Evolutionary conservation across 2,329 filamentous ascomycete species (phyloP), one percentile per base, ranked within the genome.

Genomic region (Botrytis fragariae): DNA sequence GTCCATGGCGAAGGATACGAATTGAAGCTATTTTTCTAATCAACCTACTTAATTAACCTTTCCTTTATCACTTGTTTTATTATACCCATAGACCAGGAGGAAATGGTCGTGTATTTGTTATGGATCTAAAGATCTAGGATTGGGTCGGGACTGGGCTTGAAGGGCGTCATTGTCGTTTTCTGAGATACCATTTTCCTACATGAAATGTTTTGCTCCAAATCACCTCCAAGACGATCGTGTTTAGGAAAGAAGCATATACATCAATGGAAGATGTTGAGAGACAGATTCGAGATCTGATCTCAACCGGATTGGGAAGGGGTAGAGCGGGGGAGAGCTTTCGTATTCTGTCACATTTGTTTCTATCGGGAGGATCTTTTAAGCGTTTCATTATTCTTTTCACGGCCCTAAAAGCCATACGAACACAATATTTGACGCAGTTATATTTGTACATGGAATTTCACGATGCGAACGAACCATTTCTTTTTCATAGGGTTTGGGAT

Each of bases 1-100:
- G 72, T 75, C 51, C 76, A 79, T 29, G 76, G 75, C 60, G 76
- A 79, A 72, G 80, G 79, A 68, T 80, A 79, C 75, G 81, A 81
- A 77, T 75, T 82, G 74, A 78, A 79, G 51, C 70, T 82, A 77
- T 79, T 79, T 71, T 82, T 81, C 77, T 82, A 79, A 79, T 77
- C 77, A 70, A 68, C 63, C 61, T 62, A 73, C 64, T 75, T 68
- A 74, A 74, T 75, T 73, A 60, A 37, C 63, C 29, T 72, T 62
- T 42, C 63, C 35, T 72, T 72, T 62, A 65, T 62, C 54, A 16
- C 74, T 74, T 37, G 69, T 73, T 68, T 64, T 72, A 72, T 74
- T 77, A 77, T 77, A 78, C 77, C 77, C 76, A 57, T 75, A 64
- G 76, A 75, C 76, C 75, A 60, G 64, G 45, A 59, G 62, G 57